Conservation (phyloP, 306 rosid genomes). For the Geum urbanum region DNA sequence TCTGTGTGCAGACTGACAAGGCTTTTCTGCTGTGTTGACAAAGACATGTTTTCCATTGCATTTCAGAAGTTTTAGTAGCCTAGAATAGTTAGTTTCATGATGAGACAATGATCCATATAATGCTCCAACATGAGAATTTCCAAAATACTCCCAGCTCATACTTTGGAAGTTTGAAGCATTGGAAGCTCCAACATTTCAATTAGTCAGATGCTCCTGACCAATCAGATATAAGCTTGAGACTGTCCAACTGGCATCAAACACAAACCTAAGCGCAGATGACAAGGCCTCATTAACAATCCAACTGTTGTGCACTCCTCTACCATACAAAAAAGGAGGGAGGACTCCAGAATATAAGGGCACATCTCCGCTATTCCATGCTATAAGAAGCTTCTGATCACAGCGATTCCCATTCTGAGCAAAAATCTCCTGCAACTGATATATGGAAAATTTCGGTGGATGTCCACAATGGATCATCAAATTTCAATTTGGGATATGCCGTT, state of each 20-base stretch:
- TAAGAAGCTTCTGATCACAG: conserved; percentile 50
- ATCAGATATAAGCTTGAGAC: conserved; percentile 56
- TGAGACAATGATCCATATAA: conserved; percentile 65
- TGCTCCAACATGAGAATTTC: conserved; percentile 56
- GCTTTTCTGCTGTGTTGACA: conserved; percentile 35
- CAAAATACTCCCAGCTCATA: conserved; percentile 70
- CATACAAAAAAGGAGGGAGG: conserved; percentile 88
- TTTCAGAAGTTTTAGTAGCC: conserved; percentile 48
- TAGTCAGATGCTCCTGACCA: conserved; percentile 27
- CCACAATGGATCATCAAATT: conserved; percentile 16
- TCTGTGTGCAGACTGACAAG: conserved; percentile 23
- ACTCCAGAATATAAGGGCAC: conserved; percentile 69
- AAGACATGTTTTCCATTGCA: conserved; percentile 47
- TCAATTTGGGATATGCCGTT: conserved; percentile 27
- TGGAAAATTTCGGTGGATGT: conserved; percentile 7
- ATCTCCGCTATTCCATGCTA: conserved; percentile 80
- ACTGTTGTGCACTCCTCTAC: conserved; percentile 66
- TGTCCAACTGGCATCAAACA: conserved; percentile 76
- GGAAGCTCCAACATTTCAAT: conserved; percentile 28
- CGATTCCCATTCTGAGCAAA: conserved; percentile 40
- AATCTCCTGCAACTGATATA: conserved; percentile 57
- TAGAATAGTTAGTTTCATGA: conserved; percentile 44
- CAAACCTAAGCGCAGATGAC: conserved; percentile 70
- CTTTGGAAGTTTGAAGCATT: conserved; percentile 34
- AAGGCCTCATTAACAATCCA: conserved; percentile 82